phyloP scores from a whole-genome alignment of 805 yeast species.

The Peterozyma toletana region DNA sequence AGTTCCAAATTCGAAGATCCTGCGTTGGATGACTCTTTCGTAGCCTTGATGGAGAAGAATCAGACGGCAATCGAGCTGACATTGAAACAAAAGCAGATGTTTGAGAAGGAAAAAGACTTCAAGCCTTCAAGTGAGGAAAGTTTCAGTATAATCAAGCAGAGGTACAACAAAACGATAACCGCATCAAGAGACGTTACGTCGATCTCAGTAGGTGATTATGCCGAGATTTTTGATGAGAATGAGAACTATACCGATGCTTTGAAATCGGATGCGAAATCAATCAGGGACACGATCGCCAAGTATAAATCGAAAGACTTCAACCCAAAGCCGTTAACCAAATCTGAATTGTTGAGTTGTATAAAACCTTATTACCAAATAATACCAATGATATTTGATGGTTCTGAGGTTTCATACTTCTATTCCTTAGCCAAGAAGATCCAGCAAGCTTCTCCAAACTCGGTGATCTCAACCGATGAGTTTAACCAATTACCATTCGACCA shows the following conservation, averaged over 20 bases:
- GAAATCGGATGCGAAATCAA: neutral
- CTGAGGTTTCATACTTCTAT: conserved; percentile 24
- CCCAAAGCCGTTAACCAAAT: conserved; percentile 19
- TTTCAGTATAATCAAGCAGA: too few relatives aligned
- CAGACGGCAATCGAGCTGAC: too few relatives aligned
- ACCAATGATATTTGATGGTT: conserved; percentile 24
- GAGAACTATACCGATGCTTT: neutral
- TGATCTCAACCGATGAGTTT: conserved; percentile 24
- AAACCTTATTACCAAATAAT: conserved; percentile 17
- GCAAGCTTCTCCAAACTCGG: conserved; percentile 17
- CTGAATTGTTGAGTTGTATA: conserved; percentile 15
- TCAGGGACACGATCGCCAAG: neutral
- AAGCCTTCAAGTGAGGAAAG: too few relatives aligned
- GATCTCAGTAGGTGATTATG: too few relatives aligned
- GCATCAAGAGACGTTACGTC: too few relatives aligned
- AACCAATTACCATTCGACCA: conserved; percentile 1
- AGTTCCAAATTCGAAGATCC: too few relatives aligned
- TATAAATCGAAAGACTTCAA: conserved; percentile 1
- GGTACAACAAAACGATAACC: too few relatives aligned
- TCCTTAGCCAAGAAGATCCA: conserved; percentile 20
- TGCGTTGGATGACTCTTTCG: too few relatives aligned
- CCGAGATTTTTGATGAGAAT: neutral
- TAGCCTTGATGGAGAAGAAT: too few relatives aligned
- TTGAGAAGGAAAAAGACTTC: too few relatives aligned
- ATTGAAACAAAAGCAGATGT: too few relatives aligned